Percentiles rank a stretch among this genome's conserved stretches.
Conservation (phyloP, 2,329 filamentous ascomycete genomes). For the Claviceps sp. region DNA sequence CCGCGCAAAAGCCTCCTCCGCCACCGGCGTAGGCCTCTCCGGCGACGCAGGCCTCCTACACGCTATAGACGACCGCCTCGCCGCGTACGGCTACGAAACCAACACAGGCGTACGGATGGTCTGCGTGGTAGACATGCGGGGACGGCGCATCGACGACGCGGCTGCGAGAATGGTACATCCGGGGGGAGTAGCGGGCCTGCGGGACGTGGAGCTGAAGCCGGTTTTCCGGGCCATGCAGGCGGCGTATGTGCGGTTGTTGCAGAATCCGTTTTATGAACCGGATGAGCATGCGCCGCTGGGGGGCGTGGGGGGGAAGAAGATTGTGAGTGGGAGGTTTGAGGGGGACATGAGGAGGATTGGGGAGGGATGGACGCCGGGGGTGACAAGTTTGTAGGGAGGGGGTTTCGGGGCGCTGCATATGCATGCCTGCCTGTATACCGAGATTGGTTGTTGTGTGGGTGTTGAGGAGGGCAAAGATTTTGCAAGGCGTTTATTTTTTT, state of each 20-base stretch:
- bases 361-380: slow-evolving; percentile 67
- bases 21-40: slow-evolving; percentile 37
- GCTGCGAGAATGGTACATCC: slow-evolving; percentile 21
- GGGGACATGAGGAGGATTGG: slow-evolving; percentile 78
- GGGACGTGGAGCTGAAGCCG: slow-evolving; percentile 77
- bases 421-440: too few relatives aligned
- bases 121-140: slow-evolving; percentile 81
- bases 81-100: slow-evolving; percentile 91
- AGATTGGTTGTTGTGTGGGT: background rate
- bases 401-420: background rate
- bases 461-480: background rate
- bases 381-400: slow-evolving; percentile 39
- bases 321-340: slow-evolving; percentile 68
- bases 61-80: slow-evolving; percentile 82
- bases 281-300: slow-evolving; percentile 60
- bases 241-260: slow-evolving; percentile 77
- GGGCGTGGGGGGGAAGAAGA: slow-evolving; percentile 49
- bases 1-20: slow-evolving; percentile 56
- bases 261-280: slow-evolving; percentile 91
- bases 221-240: slow-evolving; percentile 86
- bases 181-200: slow-evolving; percentile 46
- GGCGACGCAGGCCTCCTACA: slow-evolving; percentile 88
- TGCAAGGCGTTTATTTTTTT: background rate
- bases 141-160: slow-evolving; percentile 36
- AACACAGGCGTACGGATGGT: slow-evolving; percentile 91